Evolutionary conservation across 495 filamentous ascomycete species (phyloP).

Genomic region (Daldinia bambusicola): DNA sequence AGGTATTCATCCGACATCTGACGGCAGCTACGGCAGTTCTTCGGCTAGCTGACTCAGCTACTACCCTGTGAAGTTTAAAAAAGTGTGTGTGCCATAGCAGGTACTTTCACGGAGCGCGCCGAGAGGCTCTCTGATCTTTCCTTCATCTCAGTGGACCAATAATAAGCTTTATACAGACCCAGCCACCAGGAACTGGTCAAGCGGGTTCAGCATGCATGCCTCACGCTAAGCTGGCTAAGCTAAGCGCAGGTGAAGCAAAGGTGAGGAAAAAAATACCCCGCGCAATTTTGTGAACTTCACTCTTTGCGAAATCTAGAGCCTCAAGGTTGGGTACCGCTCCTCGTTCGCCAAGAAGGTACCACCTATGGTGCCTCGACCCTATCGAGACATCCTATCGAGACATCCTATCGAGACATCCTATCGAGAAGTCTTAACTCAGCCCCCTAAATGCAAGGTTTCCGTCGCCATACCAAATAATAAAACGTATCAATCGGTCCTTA

Average conservation of each 20-base stretch:
- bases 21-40: neutral
- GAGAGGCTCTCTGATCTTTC: neutral
- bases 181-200: slow-evolving; percentile 35
- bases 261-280: slow-evolving; percentile 33
- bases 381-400: neutral
- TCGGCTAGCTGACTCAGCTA: neutral
- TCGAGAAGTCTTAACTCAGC: neutral
- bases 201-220: neutral
- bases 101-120: neutral
- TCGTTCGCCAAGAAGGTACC: neutral
- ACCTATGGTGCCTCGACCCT: neutral
- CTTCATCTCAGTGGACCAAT: slow-evolving; percentile 17
- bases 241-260: slow-evolving; percentile 6
- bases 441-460: neutral
- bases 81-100: neutral
- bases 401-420: no score
- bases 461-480: neutral
- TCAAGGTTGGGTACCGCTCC: slow-evolving; percentile 5
- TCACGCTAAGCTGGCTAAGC: neutral
- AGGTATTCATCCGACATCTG: no score
- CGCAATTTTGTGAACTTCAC: slow-evolving; percentile 36
- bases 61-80: neutral
- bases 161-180: slow-evolving; percentile 23
- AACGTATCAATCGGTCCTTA: neutral
- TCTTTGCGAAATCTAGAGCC: slow-evolving; percentile 11